phyloP scores from a whole-genome alignment of 2,329 filamentous ascomycete species.

The Colletotrichum sp. region DNA sequence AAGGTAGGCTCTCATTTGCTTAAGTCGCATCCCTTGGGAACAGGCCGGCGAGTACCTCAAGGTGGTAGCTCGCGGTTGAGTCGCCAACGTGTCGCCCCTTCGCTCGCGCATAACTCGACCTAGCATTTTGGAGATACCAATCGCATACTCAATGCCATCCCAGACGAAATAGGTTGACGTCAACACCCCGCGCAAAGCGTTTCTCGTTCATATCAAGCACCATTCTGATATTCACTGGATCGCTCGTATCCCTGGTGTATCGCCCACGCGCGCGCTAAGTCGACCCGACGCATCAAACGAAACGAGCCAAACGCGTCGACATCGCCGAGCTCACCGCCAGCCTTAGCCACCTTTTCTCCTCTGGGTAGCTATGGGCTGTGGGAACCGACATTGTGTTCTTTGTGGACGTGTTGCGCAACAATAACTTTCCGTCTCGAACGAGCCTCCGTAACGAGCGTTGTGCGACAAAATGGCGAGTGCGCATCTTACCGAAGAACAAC shows the following conservation, averaged over 20 bases:
- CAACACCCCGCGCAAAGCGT: not conserved
- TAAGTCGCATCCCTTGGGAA: not conserved
- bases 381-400: not conserved
- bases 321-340: not conserved
- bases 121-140: not conserved
- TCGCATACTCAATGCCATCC: not conserved
- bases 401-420: not conserved
- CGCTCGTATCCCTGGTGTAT: not conserved
- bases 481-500: conserved; percentile 62
- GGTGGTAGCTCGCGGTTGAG: not conserved
- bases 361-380: conserved; percentile 9
- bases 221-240: not conserved
- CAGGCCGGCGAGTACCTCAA: not conserved
- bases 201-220: not conserved
- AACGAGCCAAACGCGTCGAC: not conserved
- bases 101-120: not conserved
- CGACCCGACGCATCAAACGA: not conserved
- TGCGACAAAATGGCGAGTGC: conserved; percentile 49
- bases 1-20: not conserved
- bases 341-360: not conserved
- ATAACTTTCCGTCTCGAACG: not conserved
- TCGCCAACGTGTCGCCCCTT: not conserved
- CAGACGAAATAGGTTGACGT: not conserved
- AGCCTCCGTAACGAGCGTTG: not conserved
- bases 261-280: not conserved